Percentiles rank a stretch among this genome's conserved stretches.
Conservation (phyloP, 176 grass and related monocot species). For the Musa schizocarpa region DNA sequence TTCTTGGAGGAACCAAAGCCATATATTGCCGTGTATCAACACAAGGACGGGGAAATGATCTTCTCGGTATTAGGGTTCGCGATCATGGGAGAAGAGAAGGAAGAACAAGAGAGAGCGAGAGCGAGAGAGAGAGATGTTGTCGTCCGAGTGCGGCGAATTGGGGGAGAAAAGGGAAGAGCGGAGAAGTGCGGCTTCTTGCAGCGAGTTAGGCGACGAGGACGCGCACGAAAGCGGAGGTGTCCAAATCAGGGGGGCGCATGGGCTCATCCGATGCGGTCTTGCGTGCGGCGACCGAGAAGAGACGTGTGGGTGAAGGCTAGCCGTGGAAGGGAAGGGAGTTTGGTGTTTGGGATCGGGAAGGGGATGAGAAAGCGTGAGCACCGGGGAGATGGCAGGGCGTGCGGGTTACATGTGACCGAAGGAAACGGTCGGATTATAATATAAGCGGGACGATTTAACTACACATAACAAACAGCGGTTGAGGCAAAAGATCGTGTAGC, state of each 20-base stretch:
- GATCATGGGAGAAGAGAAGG: not conserved
- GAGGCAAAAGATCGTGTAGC: no score
- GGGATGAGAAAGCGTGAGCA: not conserved
- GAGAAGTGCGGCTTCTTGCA: no score
- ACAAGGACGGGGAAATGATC: not conserved
- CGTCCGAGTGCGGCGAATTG: slow-evolving; percentile 1
- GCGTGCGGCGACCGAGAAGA: not conserved
- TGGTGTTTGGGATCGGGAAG: not conserved
- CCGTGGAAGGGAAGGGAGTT: not conserved
- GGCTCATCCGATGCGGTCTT: no score
- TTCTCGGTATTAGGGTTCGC: not conserved
- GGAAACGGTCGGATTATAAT: not conserved
- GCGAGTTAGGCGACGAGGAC: not conserved
- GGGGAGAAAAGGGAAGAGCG: not conserved
- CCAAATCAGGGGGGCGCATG: not conserved
- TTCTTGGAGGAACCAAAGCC: not conserved
- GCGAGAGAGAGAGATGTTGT: not conserved
- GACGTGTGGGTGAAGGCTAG: not conserved
- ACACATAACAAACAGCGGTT: no score
- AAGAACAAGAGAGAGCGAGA: not conserved
- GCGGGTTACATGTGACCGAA: slow-evolving; percentile 10
- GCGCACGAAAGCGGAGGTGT: not conserved
- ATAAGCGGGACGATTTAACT: no score
- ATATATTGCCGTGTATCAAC: not conserved
- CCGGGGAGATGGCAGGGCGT: not conserved